phyloP scores from a whole-genome alignment of 1,284 basidiomycete species.

The Boletellus dicymbophilus region DNA sequence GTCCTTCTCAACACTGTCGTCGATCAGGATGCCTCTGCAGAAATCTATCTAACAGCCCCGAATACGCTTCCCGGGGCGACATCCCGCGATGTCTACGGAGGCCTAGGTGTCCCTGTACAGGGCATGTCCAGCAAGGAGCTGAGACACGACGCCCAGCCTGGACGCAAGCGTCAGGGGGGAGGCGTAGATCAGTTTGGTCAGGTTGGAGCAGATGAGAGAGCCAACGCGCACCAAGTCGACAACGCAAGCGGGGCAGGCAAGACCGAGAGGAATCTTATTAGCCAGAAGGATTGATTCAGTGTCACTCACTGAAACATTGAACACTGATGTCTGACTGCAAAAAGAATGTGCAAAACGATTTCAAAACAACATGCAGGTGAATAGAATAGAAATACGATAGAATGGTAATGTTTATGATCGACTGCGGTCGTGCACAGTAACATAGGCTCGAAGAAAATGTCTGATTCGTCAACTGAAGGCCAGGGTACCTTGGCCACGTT shows the following conservation, averaged over 20 bases:
- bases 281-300: too few relatives aligned
- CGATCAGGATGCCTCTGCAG: constrained; percentile 22
- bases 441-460: not conserved
- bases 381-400: constrained; percentile 6
- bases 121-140: constrained; percentile 33
- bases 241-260: constrained; percentile 6
- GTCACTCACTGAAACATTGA: too few relatives aligned
- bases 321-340: not conserved
- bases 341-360: not conserved
- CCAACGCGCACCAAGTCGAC: constrained; percentile 1
- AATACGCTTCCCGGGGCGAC: constrained; percentile 24
- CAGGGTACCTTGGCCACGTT: constrained; percentile 62
- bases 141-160: constrained; percentile 25
- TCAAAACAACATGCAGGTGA: constrained; percentile 6
- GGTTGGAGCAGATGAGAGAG: not conserved
- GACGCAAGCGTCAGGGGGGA: constrained; percentile 23
- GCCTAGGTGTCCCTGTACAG: constrained; percentile 21
- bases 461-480: constrained; percentile 34
- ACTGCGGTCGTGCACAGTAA: not conserved
- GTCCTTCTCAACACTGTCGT: constrained; percentile 25
- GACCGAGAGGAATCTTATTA: too few relatives aligned
- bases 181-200: constrained; percentile 20
- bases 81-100: constrained; percentile 26
- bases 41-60: not conserved
- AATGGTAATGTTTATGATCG: not conserved